These are phyloP conservation scores for Lodderomyces jiufengensis DNA, from an alignment of 1,139 yeast genomes.

Conservation along the genomic window DNA sequence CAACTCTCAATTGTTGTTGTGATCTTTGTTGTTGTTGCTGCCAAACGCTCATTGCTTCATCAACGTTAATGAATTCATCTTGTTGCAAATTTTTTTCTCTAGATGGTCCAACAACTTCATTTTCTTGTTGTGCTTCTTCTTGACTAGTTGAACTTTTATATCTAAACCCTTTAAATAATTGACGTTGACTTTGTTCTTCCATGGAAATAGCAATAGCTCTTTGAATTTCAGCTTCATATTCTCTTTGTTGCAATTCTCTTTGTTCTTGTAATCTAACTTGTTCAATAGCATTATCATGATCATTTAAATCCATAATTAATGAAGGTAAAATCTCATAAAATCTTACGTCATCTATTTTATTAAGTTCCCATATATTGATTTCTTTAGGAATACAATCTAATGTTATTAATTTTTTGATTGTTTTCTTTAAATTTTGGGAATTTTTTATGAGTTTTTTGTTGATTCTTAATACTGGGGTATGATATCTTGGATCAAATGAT, in stretches of 20 bases:
- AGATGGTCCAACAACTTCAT: too few species aligned
- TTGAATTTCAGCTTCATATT: slow-evolving; percentile 9
- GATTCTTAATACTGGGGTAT: slow-evolving; percentile 34
- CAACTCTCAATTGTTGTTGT: neutral
- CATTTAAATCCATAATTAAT: slow-evolving; percentile 15
- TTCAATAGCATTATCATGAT: slow-evolving; percentile 1
- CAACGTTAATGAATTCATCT: slow-evolving; percentile 13
- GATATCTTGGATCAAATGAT: slow-evolving; percentile 40
- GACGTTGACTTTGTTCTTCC: slow-evolving; percentile 11
- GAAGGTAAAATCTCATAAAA: slow-evolving; percentile 34
- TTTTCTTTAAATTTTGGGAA: slow-evolving; percentile 22
- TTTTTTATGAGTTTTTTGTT: slow-evolving; percentile 30
- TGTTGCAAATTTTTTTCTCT: too few species aligned
- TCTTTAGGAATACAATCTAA: slow-evolving; percentile 31
- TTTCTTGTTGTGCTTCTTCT: slow-evolving; percentile 3
- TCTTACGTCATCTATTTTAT: slow-evolving; percentile 36
- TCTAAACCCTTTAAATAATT: slow-evolving; percentile 11
- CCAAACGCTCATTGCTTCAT: slow-evolving; percentile 7
- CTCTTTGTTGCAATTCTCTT: slow-evolving; percentile 6
- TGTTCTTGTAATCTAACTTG: slow-evolving; percentile 2
- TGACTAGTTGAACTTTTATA: slow-evolving; percentile 7
- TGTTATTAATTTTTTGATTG: slow-evolving; percentile 26
- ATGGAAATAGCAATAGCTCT: slow-evolving; percentile 11
- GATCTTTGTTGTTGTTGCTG: slow-evolving; percentile 4
- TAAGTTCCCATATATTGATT: slow-evolving; percentile 36